phyloP scores from a whole-genome alignment of 179 eudicot genomes.

The Patellifolia procumbens region DNA sequence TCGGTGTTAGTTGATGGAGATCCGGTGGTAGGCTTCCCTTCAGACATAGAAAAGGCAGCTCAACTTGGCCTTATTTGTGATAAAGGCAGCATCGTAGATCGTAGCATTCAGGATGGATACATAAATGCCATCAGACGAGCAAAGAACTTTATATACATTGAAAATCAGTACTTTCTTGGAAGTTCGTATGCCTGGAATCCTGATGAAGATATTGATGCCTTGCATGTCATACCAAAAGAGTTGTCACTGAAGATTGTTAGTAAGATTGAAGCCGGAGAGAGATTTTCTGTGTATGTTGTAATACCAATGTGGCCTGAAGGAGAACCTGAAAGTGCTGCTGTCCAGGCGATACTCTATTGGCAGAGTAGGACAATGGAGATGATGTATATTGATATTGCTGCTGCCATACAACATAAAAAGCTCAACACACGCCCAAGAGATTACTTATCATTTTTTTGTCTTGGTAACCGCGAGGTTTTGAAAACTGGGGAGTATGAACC shows the following conservation, averaged over 20 bases:
- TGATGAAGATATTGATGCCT: slow-evolving; percentile 48
- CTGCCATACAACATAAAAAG: slow-evolving; percentile 37
- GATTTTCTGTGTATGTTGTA: slow-evolving; percentile 49
- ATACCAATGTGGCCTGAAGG: slow-evolving; percentile 85
- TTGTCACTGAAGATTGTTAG: slow-evolving; percentile 60
- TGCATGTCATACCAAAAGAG: slow-evolving; percentile 61
- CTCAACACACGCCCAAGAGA: slow-evolving; percentile 45
- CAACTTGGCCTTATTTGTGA: slow-evolving; percentile 47
- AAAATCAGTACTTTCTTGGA: slow-evolving; percentile 69
- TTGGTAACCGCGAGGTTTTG: slow-evolving; percentile 57
- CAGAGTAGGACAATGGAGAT: slow-evolving; percentile 65
- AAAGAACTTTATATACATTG: slow-evolving; percentile 60
- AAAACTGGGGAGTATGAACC: slow-evolving; percentile 49
- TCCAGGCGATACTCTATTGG: slow-evolving; percentile 65
- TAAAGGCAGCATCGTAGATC: slow-evolving; percentile 50
- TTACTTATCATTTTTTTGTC: slow-evolving; percentile 64
- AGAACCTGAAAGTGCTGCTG: slow-evolving; percentile 48
- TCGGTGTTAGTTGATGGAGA: slow-evolving; percentile 56
- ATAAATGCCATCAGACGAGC: slow-evolving; percentile 72
- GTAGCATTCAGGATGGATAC: slow-evolving; percentile 73
- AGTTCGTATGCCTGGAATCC: slow-evolving; percentile 58
- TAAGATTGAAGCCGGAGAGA: slow-evolving; percentile 56
- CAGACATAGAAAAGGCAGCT: slow-evolving; percentile 32
- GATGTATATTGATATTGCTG: slow-evolving; percentile 59
- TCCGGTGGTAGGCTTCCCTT: slow-evolving; percentile 46